phyloP scores from a whole-genome alignment of 169 alveolate species.

The Miamiensis avidus region DNA sequence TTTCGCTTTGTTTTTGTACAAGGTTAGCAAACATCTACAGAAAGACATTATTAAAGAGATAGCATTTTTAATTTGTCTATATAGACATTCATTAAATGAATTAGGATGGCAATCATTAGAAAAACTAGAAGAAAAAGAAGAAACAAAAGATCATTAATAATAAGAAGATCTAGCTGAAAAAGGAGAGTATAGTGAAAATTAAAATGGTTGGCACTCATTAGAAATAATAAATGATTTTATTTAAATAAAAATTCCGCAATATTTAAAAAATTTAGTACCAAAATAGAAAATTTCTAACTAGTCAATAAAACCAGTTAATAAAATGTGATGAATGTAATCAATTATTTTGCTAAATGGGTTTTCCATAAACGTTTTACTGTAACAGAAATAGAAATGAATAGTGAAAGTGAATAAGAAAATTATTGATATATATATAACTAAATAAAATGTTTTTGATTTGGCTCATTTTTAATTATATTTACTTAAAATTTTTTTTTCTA shows the following conservation, averaged over 20 bases:
- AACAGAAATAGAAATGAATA: background rate
- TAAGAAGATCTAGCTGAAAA: background rate
- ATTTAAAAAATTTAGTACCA: too few species aligned
- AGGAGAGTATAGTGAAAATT: background rate
- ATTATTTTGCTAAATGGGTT: background rate
- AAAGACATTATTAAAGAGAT: conserved; percentile 5
- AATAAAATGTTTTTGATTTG: too few species aligned
- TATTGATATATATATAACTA: too few species aligned
- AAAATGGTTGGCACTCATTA: background rate
- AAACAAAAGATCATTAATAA: too few species aligned
- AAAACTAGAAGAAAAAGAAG: background rate
- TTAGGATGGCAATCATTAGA: conserved; percentile 10
- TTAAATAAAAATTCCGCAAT: background rate
- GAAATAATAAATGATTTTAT: background rate
- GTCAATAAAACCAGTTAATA: too few species aligned
- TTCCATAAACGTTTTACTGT: background rate
- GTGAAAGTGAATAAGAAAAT: too few species aligned
- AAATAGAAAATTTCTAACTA: too few species aligned
- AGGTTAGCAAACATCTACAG: conserved; percentile 7
- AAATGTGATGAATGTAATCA: background rate
- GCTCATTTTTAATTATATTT: too few species aligned
- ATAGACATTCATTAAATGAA: conserved; percentile 22
- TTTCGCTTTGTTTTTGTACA: conserved; percentile 14
- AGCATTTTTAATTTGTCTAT: conserved; percentile 5
- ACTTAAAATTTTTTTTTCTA: too few species aligned